Evolutionary conservation across 306 rosid genomes (phyloP).

Genomic region (Acacia melanoxylon): DNA sequence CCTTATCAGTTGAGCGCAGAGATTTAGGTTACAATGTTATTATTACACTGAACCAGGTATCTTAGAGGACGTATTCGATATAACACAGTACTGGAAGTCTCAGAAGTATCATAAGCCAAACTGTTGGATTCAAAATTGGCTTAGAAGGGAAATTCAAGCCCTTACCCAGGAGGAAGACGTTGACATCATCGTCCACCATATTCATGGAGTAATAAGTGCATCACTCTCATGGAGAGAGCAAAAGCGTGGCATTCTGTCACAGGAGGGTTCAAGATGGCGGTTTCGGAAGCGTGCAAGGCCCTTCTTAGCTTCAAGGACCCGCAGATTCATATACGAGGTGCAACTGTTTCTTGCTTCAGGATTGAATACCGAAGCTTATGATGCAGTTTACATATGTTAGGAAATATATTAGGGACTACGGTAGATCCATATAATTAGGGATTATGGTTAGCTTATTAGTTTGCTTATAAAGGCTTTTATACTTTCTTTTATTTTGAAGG

Average conservation of each 20-base stretch:
- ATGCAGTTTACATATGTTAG: constrained; percentile 76
- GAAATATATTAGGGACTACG: too few species aligned
- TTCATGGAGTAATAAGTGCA: constrained; percentile 54
- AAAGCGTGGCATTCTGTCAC: constrained; percentile 26
- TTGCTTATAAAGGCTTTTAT: too few species aligned
- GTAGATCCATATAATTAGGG: too few species aligned
- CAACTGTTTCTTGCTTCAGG: constrained; percentile 90
- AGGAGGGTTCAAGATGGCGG: constrained; percentile 53
- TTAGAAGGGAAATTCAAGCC: constrained; percentile 91
- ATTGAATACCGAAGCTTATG: constrained; percentile 82
- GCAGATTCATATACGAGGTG: constrained; percentile 65
- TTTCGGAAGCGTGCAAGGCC: constrained; percentile 74
- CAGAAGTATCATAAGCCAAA: too few species aligned
- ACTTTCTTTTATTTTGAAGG: too few species aligned
- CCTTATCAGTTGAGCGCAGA: constrained; percentile 67
- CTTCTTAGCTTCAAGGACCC: constrained; percentile 63
- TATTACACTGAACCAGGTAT: constrained; percentile 87
- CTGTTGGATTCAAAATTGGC: constrained; percentile 67
- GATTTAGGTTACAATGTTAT: constrained; percentile 72
- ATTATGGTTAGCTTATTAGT: too few species aligned
- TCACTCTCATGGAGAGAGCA: constrained; percentile 47
- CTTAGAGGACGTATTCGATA: constrained; percentile 59
- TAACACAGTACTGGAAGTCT: background rate
- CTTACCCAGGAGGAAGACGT: constrained; percentile 89
- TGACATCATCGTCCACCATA: constrained; percentile 75